A percentile compares a stretch with the other conserved stretches of the same genome.
Conservation (phyloP, 2,329 filamentous ascomycete species). For the Pyrenochaeta sp. region DNA sequence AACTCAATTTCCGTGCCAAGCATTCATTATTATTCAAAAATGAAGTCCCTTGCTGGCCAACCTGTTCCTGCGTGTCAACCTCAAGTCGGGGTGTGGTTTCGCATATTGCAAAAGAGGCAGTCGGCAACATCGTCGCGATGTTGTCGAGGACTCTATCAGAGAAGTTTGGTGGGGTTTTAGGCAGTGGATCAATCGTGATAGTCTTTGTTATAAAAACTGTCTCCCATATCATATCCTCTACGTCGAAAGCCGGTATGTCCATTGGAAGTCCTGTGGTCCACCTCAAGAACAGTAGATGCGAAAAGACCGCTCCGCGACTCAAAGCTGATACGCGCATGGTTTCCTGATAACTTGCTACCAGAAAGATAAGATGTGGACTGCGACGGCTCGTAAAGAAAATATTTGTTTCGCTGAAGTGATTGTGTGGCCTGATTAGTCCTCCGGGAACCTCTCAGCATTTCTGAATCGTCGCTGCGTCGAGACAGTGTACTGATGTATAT, state of each 20-base stretch:
- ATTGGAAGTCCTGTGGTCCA: not conserved
- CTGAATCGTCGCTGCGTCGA: not conserved
- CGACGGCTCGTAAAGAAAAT: not conserved
- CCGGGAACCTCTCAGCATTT: not conserved
- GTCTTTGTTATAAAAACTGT: not conserved
- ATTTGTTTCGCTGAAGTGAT: not conserved
- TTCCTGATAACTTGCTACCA: not conserved
- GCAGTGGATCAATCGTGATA: not conserved
- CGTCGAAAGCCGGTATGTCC: not conserved
- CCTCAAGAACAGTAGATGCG: not conserved
- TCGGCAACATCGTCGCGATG: not conserved
- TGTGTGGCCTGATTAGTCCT: not conserved
- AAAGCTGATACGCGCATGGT: not conserved
- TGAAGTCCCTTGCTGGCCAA: too few relatives aligned
- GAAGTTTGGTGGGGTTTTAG: not conserved
- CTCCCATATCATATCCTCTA: not conserved
- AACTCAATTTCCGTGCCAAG: not conserved
- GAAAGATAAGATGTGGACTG: not conserved
- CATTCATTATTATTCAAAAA: not conserved
- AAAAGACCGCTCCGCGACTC: not conserved
- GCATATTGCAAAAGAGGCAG: not conserved
- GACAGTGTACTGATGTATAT: not conserved
- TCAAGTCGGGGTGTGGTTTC: not conserved
- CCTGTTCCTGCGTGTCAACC: not conserved
- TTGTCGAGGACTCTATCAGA: not conserved